These are phyloP conservation scores for Wickerhamomyces chaumierensis DNA, from an alignment of 805 yeast species.

Conservation along the genomic window DNA sequence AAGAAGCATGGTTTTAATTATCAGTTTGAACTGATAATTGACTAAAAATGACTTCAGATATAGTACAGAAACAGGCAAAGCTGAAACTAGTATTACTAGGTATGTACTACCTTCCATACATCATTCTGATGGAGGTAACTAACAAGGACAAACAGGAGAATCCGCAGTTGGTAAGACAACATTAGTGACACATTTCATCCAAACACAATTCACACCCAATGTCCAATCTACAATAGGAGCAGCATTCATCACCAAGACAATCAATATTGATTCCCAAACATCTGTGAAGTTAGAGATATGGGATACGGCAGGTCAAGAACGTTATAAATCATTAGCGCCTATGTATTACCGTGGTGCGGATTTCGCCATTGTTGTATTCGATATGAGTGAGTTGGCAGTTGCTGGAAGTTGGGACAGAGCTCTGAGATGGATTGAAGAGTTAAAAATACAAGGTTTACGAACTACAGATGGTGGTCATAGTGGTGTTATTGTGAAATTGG, in stretches of 20 bases:
- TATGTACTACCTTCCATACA: not conserved
- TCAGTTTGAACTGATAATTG: no score
- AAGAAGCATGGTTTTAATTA: no score
- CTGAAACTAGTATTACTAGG: slow-evolving; percentile 57
- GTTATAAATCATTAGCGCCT: slow-evolving; percentile 75
- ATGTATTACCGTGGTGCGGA: slow-evolving; percentile 76
- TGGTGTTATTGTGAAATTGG: slow-evolving; percentile 24
- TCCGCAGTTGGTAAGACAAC: slow-evolving; percentile 84
- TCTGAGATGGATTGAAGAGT: slow-evolving; percentile 82
- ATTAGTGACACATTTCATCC: slow-evolving; percentile 70
- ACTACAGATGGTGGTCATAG: no score
- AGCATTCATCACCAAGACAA: slow-evolving; percentile 82
- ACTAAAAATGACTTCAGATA: no score
- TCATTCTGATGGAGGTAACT: not conserved
- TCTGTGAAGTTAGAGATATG: slow-evolving; percentile 38
- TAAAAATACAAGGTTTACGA: slow-evolving; percentile 61
- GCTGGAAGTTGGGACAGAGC: slow-evolving; percentile 58
- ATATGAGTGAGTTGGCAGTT: slow-evolving; percentile 47
- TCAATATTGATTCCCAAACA: slow-evolving; percentile 33
- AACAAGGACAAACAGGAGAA: no score
- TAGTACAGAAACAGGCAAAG: slow-evolving; percentile 24
- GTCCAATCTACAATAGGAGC: slow-evolving; percentile 97
- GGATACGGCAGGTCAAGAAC: slow-evolving; percentile 95
- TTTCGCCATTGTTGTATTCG: slow-evolving; percentile 83
- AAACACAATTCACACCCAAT: slow-evolving; percentile 60